Base-by-base conservation (phyloP, 345 rosid species). In the Psidium guajava region DNA sequence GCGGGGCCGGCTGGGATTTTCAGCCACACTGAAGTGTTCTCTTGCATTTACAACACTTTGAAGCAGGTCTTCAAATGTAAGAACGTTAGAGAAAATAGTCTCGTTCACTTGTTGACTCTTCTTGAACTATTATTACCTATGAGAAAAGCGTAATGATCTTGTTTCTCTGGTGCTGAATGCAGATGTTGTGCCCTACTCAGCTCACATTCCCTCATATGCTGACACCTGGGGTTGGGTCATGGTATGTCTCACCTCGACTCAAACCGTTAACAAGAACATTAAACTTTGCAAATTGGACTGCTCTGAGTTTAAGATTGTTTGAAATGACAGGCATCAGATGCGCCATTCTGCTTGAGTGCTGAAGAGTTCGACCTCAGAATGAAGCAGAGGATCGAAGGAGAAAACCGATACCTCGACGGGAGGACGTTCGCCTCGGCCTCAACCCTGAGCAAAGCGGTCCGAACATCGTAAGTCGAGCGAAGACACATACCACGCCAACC, bases 191-290 rank as follows among this genome's bases (percentile, higher is more conserved):
- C 90, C 95, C 22, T 92, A 90, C 54, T 88, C 94, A 24, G 95
- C 95, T 88, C 95, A 93, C 81, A 87, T 93, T 86, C 96, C 95
- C 53, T 93, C 95, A 52, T 93, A 56, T 87, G 96, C 96, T 87
- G 96, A 93, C 86, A 91, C 94, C 18, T 93, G 96, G 95, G 96
- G 96, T 87, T 93, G 96, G 96, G 87, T 93, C 87, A 92, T 93
- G 96, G 96, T 93, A 92, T 56, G 49, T 11, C 49, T n/a, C 77
- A 36, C 18, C 77, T 36, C 36, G 25, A 20, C 18, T 6, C 44
- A 56, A 32, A 32, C 44, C 44, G 8, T 18, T 18, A 5, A 36
- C 77, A 36, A 32, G 47, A 18, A 69, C 44, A 28, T 32, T 18
- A 69, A 2, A 36, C 77, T 69, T 2, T 36, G 47, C 21, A 69